Base-by-base conservation (phyloP, 768 basidiomycete genomes). In the Coprinopsis strossmayeri region DNA sequence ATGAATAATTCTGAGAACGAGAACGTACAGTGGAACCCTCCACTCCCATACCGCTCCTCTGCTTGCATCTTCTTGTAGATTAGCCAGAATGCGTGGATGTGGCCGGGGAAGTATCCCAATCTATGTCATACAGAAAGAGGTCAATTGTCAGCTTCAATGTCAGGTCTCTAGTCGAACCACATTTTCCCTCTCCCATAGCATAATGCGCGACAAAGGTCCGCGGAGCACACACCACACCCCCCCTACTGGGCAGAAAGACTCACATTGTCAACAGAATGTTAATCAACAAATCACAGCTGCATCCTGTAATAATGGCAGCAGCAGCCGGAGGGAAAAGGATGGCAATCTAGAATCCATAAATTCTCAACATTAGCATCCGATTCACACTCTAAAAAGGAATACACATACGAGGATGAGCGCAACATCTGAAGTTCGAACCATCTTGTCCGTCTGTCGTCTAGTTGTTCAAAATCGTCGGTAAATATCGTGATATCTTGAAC, bases 41-140 rank as follows among this genome's bases (percentile, higher is more conserved):
- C 88, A 3, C 61, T 66, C 11, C 91, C 91, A 58, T 88, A 94
- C 34, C 72, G 74, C 57, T 90, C 88, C 57, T 90, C 87, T 0
- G 90, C 91, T 57, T 87, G 75, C 76, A 91, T 91, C 76, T 85
- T 87, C 76, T 76, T 84, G 69, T 91, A 91, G 49, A 92, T 91
- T 45, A 94, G 74, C 86, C 86, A 91, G 69, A 91, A 91, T 1
- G 88, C 86, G 60, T 92, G 89, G 39, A 78, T 67, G 35, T 73
- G 70, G n/a, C 76, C 87, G 0, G 88, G 87, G 46, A 90, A 62
- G 63, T 87, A 90, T 3, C 90, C 90, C 51, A 91, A 74, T 45
- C 87, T 87, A 42, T 38, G 5, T n/a, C 5, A 20, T 28, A n/a
- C n/a, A n/a, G 13, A 15, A 13, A 21, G 11, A 21, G 30, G 11